Evolutionary conservation across 306 rosid genomes (phyloP).

Genomic region (Rubus parviflorus): DNA sequence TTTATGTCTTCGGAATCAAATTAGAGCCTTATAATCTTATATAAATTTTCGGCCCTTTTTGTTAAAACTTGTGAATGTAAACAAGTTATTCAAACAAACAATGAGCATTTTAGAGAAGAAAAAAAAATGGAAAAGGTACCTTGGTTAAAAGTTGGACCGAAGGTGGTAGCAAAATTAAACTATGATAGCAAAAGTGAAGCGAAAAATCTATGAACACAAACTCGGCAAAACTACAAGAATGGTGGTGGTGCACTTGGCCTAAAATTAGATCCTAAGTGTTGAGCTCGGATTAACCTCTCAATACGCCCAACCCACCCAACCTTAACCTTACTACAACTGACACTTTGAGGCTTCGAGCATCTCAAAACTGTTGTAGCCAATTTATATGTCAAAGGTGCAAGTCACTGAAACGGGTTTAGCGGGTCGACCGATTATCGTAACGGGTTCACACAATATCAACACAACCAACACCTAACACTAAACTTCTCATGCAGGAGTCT

Average conservation of each 20-base stretch:
- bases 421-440: not conserved
- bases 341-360: not conserved
- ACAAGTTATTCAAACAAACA: too few relatives aligned
- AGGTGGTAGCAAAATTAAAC: too few relatives aligned
- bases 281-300: not conserved
- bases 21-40: too few relatives aligned
- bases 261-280: not conserved
- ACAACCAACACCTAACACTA: not conserved
- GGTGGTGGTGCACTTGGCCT: not conserved
- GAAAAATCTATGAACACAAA: not conserved
- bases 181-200: not conserved
- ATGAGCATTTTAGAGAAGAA: too few relatives aligned
- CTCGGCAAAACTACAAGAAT: not conserved
- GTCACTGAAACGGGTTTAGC: not conserved
- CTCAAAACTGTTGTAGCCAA: not conserved
- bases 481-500: not conserved
- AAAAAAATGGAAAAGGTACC: too few relatives aligned
- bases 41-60: too few relatives aligned
- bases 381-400: not conserved
- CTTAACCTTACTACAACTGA: not conserved
- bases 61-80: not conserved
- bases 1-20: too few relatives aligned
- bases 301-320: not conserved
- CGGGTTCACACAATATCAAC: not conserved
- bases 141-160: too few relatives aligned